Evolutionary conservation across 345 rosid genomes (phyloP).

Genomic region (Erodium maritimum): DNA sequence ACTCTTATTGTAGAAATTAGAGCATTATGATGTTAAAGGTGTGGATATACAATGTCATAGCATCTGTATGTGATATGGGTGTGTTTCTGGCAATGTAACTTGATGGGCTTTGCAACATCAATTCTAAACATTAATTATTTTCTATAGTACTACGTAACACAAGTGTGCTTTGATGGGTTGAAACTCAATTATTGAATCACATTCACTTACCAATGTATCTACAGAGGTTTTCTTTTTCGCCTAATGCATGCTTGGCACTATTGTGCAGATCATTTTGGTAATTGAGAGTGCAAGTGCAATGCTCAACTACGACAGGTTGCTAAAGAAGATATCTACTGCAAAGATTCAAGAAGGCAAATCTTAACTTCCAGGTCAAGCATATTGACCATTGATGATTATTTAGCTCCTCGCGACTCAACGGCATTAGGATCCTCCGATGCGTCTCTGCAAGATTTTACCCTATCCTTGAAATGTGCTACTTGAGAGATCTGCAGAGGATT

Average conservation of each 20-base stretch:
- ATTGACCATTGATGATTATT: background rate
- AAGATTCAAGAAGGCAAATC: constrained; percentile 25
- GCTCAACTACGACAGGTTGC: constrained; percentile 70
- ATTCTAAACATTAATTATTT: too few relatives aligned
- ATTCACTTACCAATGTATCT: too few relatives aligned
- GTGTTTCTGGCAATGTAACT: too few relatives aligned
- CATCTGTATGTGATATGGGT: too few relatives aligned
- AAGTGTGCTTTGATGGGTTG: too few relatives aligned
- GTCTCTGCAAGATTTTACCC: too few relatives aligned
- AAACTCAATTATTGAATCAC: too few relatives aligned
- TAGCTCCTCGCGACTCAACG: background rate
- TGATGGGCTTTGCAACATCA: too few relatives aligned
- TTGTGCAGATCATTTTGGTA: constrained; percentile 58
- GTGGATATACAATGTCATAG: too few relatives aligned
- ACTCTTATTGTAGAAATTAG: too few relatives aligned
- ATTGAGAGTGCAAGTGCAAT: constrained; percentile 73
- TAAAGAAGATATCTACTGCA: constrained; percentile 21
- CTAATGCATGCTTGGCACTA: constrained; percentile 1
- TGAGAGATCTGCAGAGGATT: background rate
- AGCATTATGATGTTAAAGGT: too few relatives aligned
- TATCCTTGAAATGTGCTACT: background rate
- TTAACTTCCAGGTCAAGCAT: constrained; percentile 5
- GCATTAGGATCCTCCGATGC: background rate
- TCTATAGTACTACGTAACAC: too few relatives aligned
- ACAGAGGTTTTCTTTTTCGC: background rate